Evolutionary conservation across 2,329 filamentous ascomycete species (phyloP).

Genomic region (Exophiala sp.): DNA sequence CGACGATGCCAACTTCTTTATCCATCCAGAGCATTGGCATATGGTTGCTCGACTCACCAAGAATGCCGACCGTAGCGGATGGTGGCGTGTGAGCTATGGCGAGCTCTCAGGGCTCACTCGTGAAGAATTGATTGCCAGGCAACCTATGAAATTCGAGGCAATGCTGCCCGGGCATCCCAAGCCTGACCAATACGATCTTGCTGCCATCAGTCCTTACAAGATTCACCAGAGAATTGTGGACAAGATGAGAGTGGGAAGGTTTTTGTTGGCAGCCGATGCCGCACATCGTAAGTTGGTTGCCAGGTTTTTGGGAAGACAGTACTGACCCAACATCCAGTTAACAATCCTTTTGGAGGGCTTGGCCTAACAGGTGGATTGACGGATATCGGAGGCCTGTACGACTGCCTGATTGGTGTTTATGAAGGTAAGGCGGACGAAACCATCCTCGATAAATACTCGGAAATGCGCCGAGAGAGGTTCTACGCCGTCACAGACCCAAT

Average conservation of each 20-base stretch:
- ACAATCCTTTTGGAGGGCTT: constrained; percentile 56
- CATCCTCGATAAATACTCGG: constrained; percentile 43
- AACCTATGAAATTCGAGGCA: constrained; percentile 54
- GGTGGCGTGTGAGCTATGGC: constrained; percentile 64
- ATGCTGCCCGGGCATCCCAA: constrained; percentile 61
- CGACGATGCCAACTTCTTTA: constrained; percentile 46
- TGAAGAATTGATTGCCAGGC: constrained; percentile 55
- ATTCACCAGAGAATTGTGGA: constrained; percentile 61
- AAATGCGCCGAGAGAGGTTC: constrained; percentile 40
- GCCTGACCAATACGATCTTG: constrained; percentile 55
- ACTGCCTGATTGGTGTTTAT: constrained; percentile 52
- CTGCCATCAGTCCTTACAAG: constrained; percentile 58
- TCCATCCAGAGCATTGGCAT: constrained; percentile 60
- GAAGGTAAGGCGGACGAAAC: constrained; percentile 36
- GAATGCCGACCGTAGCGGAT: constrained; percentile 48
- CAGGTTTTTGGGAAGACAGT: too few relatives aligned
- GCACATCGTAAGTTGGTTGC: constrained; percentile 44
- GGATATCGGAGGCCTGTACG: constrained; percentile 58
- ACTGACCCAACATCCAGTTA: constrained; percentile 27
- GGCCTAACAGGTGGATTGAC: constrained; percentile 56
- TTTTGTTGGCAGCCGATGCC: constrained; percentile 59
- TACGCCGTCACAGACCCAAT: constrained; percentile 38
- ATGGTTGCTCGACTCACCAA: constrained; percentile 60
- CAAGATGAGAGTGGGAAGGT: constrained; percentile 54
- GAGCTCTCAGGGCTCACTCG: constrained; percentile 53